Conservation (phyloP, 192 early-diverging fungal species). For the Phycomyces nitens region DNA sequence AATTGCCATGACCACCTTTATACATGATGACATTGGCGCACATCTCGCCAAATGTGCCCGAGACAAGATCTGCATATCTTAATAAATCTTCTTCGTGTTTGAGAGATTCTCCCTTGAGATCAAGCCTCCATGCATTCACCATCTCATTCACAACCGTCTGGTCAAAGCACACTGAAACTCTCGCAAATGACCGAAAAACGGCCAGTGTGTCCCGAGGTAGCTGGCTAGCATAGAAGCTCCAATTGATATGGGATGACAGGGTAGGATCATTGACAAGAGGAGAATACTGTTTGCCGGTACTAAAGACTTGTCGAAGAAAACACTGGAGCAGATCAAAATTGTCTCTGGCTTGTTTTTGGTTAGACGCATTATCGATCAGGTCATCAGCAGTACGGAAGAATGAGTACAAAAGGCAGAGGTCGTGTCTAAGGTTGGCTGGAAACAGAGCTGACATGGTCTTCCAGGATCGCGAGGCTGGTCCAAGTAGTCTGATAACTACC, state of each 20-base stretch:
- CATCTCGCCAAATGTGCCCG: slow-evolving; percentile 29
- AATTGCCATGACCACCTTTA: slow-evolving; percentile 23
- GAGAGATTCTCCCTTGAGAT: slow-evolving; percentile 12
- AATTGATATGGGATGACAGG: slow-evolving; percentile 10
- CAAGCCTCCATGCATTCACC: slow-evolving; percentile 22
- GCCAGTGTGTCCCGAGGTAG: slow-evolving; percentile 7
- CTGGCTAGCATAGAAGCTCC: slow-evolving; percentile 12
- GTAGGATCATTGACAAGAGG: neutral
- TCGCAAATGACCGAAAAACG: slow-evolving; percentile 16
- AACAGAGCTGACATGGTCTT: slow-evolving; percentile 25
- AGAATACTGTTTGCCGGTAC: neutral
- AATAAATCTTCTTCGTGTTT: slow-evolving; percentile 24
- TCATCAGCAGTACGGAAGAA: slow-evolving; percentile 32
- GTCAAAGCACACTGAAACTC: slow-evolving; percentile 14
- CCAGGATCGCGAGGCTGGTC: slow-evolving; percentile 18
- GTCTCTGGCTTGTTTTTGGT: neutral
- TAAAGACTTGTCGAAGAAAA: slow-evolving; percentile 2
- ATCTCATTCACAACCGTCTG: slow-evolving; percentile 16
- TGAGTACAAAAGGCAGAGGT: slow-evolving; percentile 20
- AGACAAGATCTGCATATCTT: slow-evolving; percentile 16
- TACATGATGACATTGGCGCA: slow-evolving; percentile 32
- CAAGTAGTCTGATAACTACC: slow-evolving; percentile 1
- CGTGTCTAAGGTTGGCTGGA: slow-evolving; percentile 24
- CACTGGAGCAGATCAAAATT: slow-evolving; percentile 11
- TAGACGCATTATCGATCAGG: slow-evolving; percentile 15